A percentile compares a stretch with the other conserved stretches of the same genome.
These are phyloP conservation scores for Geum urbanum DNA, from an alignment of 306 rosid genomes.

Conservation along the genomic window DNA sequence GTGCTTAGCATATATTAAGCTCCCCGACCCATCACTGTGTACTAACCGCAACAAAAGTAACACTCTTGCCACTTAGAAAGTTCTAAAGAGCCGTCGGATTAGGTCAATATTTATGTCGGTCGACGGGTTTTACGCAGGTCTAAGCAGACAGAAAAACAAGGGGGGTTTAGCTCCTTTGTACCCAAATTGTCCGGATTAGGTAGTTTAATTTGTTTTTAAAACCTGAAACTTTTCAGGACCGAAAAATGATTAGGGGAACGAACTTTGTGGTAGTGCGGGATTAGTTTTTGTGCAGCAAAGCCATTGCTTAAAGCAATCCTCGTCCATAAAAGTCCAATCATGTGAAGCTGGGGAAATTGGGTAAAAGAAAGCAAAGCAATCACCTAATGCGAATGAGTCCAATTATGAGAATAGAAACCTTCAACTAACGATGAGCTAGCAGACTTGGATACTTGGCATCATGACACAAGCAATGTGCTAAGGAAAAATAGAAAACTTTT, in stretches of 20 bases:
- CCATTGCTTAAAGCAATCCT: constrained; percentile 3
- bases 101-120: too few species aligned
- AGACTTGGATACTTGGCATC: constrained; percentile 2
- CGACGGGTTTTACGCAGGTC: background rate
- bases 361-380: background rate
- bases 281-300: background rate
- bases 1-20: background rate
- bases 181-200: background rate
- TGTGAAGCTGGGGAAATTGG: background rate
- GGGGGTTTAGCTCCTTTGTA: background rate
- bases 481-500: background rate
- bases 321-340: background rate
- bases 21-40: background rate
- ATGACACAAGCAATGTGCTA: background rate
- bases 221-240: background rate
- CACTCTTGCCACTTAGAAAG: background rate
- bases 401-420: constrained; percentile 12
- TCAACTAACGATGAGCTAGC: constrained; percentile 10
- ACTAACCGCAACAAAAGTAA: background rate
- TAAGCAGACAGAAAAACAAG: background rate
- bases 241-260: background rate
- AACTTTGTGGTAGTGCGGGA: background rate
- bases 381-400: background rate
- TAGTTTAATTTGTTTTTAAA: background rate
- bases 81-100: too few species aligned